Evolutionary conservation across 1,284 basidiomycete genomes (phyloP).

Genomic region (Boletus semigastroideus): DNA sequence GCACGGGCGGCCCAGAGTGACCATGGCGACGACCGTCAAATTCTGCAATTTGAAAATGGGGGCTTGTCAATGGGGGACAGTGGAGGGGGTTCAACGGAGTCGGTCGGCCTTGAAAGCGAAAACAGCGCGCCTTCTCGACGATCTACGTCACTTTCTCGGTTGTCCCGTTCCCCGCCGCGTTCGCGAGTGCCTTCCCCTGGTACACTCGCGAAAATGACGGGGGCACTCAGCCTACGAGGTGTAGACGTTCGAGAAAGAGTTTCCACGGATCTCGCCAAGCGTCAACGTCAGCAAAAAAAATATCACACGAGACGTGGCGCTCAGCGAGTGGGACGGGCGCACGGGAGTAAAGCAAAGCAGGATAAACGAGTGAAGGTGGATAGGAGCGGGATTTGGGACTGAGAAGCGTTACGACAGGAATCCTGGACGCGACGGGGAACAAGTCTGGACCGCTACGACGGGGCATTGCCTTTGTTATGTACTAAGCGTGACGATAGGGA

Average conservation of each 20-base stretch:
- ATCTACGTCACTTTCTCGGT: conserved; percentile 31
- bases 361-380: conserved; percentile 67
- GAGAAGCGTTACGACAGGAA: conserved; percentile 19
- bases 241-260: conserved; percentile 57
- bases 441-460: background rate
- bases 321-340: conserved; percentile 65
- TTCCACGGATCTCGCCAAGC: conserved; percentile 61
- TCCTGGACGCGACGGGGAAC: conserved; percentile 7
- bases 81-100: conserved; percentile 1
- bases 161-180: conserved; percentile 46
- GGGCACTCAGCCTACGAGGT: conserved; percentile 27
- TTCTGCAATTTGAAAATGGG: conserved; percentile 15
- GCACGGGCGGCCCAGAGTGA: conserved; percentile 27
- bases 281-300: conserved; percentile 66
- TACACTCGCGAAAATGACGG: conserved; percentile 36
- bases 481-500: conserved; percentile 9
- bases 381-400: conserved; percentile 64
- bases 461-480: conserved; percentile 4
- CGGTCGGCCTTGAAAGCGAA: conserved; percentile 21
- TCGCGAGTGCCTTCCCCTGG: conserved; percentile 44
- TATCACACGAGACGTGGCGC: conserved; percentile 70
- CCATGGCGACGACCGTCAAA: conserved; percentile 15
- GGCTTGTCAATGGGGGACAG: background rate
- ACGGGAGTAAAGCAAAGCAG: conserved; percentile 85
- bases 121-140: conserved; percentile 28